Evolutionary conservation across 805 yeast genomes (phyloP), one percentile per base, ranked within the genome.

Genomic region (Monosporozyma aerobia): DNA sequence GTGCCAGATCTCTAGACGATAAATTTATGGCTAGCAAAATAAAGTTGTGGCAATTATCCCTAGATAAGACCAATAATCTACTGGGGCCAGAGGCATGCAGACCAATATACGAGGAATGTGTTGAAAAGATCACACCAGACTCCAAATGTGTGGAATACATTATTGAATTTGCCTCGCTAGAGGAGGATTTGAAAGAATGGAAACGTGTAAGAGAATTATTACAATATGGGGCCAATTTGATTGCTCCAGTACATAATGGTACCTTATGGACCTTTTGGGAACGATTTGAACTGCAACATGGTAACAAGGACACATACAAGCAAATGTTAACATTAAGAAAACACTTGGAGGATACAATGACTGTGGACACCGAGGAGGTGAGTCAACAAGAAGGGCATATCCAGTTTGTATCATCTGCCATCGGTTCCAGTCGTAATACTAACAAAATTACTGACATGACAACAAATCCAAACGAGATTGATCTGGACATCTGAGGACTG

Each of bases 231-330:
- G 73, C 79, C 2, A 75, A 76, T 29, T 54, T 73, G 19, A 57
- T 73, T 3, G 65, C 76, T 47, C 72, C 76, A 5, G 49, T 55
- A 1, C 61, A 63, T 14, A 66, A 70, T 32, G 22, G 32, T 53
- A 54, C 51, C 1, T 62, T 81, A 33, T 89, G 96, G 95, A 69
- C 69, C 1, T 65, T 68, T 30, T 90, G 96, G 95, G 82, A 82
- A 51, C 63, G 71, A 10, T 88, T 90, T 64, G 98, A 90, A 63
- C 64, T 86, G 35, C 73, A 77, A 13, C 58, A 79, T 64, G 98
- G 98, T 4, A 70, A 77, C 54, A 94, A 86, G 60, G 75, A 74
- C 3, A 78, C 85, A 0, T 89, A 78, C 65, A 88, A 85, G 59
- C 84, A 82, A 22, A 83, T 90, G 90, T 64, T 88, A 25, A 69